A percentile compares a stretch with the other conserved stretches of the same genome.
Evolutionary conservation across 2,329 filamentous ascomycete genomes (phyloP).

Genomic region (Botryotinia calthae): DNA sequence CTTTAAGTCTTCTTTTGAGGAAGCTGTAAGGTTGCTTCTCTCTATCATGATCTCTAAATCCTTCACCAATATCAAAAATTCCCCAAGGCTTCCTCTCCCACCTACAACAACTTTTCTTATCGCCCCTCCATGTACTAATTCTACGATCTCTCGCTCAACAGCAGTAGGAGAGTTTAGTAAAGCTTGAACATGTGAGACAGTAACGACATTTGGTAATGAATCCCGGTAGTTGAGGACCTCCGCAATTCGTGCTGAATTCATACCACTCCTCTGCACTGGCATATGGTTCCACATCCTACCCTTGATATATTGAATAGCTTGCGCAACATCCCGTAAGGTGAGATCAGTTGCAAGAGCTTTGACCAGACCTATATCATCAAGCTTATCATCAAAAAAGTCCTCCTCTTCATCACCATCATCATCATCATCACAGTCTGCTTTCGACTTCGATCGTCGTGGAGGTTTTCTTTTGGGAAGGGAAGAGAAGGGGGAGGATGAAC

Average conservation of each 20-base stretch:
- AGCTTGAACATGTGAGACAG: constrained; percentile 63
- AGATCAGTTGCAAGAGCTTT: constrained; percentile 54
- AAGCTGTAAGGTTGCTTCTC: constrained; percentile 42
- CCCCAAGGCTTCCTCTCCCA: constrained; percentile 54
- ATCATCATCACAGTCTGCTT: constrained; percentile 24
- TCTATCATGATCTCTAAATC: constrained; percentile 54
- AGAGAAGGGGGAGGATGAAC: constrained; percentile 33
- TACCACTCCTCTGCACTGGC: constrained; percentile 55
- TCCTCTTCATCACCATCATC: constrained; percentile 36
- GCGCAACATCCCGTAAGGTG: constrained; percentile 58
- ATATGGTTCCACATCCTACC: constrained; percentile 62
- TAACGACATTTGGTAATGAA: constrained; percentile 61
- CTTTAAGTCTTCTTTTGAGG: constrained; percentile 51
- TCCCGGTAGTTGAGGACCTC: constrained; percentile 61
- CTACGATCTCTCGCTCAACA: constrained; percentile 65
- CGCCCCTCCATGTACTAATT: constrained; percentile 55
- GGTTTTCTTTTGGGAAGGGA: constrained; percentile 36
- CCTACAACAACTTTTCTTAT: constrained; percentile 64
- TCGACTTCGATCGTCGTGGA: constrained; percentile 22
- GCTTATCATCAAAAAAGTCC: constrained; percentile 46
- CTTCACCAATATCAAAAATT: constrained; percentile 58
- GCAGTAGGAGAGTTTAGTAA: constrained; percentile 60
- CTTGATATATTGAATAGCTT: constrained; percentile 62
- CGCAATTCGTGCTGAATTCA: constrained; percentile 61
- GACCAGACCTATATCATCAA: constrained; percentile 60